A percentile compares a stretch with the other conserved stretches of the same genome.
These are phyloP conservation scores for Botrytis cinerea DNA, from an alignment of 2,329 filamentous ascomycete genomes.

Conservation along the genomic window DNA sequence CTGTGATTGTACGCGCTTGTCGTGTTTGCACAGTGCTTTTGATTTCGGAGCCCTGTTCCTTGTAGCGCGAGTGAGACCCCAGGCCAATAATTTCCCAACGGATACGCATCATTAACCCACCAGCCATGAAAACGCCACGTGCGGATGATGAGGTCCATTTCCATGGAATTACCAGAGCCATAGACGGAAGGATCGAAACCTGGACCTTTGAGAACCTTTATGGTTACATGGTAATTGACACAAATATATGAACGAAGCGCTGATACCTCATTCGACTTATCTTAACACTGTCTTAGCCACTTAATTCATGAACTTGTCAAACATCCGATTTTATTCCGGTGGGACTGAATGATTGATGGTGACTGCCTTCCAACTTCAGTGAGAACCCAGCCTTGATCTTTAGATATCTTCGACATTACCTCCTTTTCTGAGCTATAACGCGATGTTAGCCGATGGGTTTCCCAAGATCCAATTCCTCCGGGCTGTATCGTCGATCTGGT, in stretches of 20 bases:
- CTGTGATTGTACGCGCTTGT: slow-evolving; percentile 2
- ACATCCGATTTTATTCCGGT: slow-evolving; percentile 4
- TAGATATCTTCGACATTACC: background rate
- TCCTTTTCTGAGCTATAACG: background rate
- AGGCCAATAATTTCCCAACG: background rate
- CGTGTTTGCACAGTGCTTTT: slow-evolving; percentile 5
- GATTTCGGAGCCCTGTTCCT: background rate
- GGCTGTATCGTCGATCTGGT: background rate
- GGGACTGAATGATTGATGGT: background rate
- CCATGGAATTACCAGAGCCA: background rate
- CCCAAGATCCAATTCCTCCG: background rate
- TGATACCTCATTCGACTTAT: slow-evolving; percentile 9
- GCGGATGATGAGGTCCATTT: background rate
- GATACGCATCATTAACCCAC: background rate
- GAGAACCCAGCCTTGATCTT: background rate
- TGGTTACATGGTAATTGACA: background rate
- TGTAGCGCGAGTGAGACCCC: slow-evolving; percentile 7
- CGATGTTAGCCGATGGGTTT: background rate
- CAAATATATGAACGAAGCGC: slow-evolving; percentile 9
- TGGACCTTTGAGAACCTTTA: background rate
- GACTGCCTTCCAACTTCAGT: background rate
- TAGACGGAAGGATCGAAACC: slow-evolving; percentile 14
- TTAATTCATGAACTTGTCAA: background rate
- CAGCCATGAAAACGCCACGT: slow-evolving; percentile 15
- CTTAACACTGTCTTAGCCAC: background rate